Evolutionary conservation across 2,329 filamentous ascomycete species (phyloP), one percentile per base, ranked within the genome.

Genomic region (Cladobotryum mycophilum): DNA sequence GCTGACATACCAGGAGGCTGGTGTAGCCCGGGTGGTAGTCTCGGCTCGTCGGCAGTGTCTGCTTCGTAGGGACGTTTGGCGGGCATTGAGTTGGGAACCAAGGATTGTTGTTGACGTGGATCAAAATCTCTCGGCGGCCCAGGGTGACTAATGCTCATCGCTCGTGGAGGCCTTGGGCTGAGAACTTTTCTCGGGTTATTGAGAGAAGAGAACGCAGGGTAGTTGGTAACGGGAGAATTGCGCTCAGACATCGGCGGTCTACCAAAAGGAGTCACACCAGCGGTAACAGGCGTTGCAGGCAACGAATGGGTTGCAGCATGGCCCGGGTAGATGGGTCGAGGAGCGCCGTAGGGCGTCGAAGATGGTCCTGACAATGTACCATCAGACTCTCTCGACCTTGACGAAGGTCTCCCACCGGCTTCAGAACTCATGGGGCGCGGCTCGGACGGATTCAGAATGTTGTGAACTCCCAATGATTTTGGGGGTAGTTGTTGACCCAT

Each of bases 401-500:
- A 48, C n/a, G 52, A 38, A 33, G 51, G 54, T 15, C 51, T 49
- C 22, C 48, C 57, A 25, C 50, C 41, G 7, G 18, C 55, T 34
- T 60, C 58, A 11, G 58, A 45, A 9, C 48, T 52, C 36, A 56
- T 51, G 22, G 55, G 42, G 8, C 56, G 62, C 33, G 62, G 55
- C 34, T 68, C 67, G 8, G 67, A 49, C 34, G 69, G 67, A 53
- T 72, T 71, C 52, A 72, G 58, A 8, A 72, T 66, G 22, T 64
- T 70, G 47, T 66, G 64, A 45, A 72, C 69, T 7, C 65, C 69
- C 37, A 69, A 55, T 22, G 63, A 55, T 43, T 54, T 64, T 37
- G 58, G 48, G 5, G 57, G 55, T 30, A 58, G 51, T 43, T 63
- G 61, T 18, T 61, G 63, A n/a, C 56, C 42, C 44, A 56, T 57